Evolutionary conservation across 2,329 filamentous ascomycete genomes (phyloP), one percentile per base, ranked within the genome.

Genomic region (Beauveria pseudobassiana): DNA sequence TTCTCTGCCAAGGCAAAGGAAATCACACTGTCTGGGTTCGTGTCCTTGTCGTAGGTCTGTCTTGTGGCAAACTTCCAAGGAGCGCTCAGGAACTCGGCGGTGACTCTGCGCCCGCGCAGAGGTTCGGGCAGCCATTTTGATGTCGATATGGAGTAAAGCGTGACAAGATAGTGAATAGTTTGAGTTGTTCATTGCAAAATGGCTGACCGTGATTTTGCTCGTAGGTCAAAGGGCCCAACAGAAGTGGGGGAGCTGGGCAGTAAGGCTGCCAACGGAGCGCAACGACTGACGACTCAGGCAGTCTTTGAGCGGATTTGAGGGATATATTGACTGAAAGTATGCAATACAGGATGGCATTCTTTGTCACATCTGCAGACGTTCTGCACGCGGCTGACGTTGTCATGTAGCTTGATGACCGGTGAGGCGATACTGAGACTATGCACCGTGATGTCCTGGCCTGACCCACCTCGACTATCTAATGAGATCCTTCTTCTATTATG

Each of bases 1-100:
- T 82, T 82, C 63, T 82, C 80, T 5, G 80, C 80, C 1, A 79
- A 73, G 0, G 76, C 77, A 30, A 83, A 76, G 4, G 77, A 80
- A 55, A 82, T 71, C 54, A 79, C 73, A 1, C 80, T 80, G 9
- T 69, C 64, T 1, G 74, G 72, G 38, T 77, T 78, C 5, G 65
- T 65, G 3, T 68, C 64, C 0, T 75, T 71, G 61, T 78, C 68
- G 68, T 78, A 82, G 2, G 66, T 69, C 7, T 65, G 68, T 20
- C 63, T 59, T 1, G 70, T 69, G 1, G 71, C 72, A 40, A 73
- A 74, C 50, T 69, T 68, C 73, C 72, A 75, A 2, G 73, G 71
- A 2, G 69, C 52, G 45, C 69, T 67, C 20, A 71, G 59, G 16
- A 63, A 65, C 10, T 61, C 63, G 2, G 70, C 64, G 2, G 68